Base-by-base conservation (phyloP, 2,329 filamentous ascomycete genomes). In the Diaporthe helianthi region DNA sequence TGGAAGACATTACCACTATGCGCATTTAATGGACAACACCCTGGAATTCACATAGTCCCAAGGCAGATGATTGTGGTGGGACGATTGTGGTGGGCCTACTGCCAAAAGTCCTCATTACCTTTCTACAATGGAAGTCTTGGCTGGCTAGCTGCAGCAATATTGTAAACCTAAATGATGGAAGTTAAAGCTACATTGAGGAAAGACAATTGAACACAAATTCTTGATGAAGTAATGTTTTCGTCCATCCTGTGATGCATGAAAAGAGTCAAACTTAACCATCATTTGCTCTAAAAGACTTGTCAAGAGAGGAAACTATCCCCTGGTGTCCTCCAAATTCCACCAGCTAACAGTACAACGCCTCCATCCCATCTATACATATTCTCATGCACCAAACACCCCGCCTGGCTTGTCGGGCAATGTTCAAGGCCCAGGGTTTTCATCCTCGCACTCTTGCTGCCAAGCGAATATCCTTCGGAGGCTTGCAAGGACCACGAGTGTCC, bases 361-460 rank as follows among this genome's bases (percentile, higher is more conserved):
- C 19, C 54, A 19, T 53, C 53, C 46, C 58, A 41, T 69, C 63
- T 51, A 47, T 33, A 52, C 47, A 47, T 52, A 17, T 52, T n/a
- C 33, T 24, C 19, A 60, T 31, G 33, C 38, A 41, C 49, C 54
- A 54, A 55, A 29, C n/a, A 26, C 26, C n/a, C 31, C 15, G 46
- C n/a, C 26, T 17, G 29, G 54, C 31, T 49, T 74, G 58, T 73
- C 73, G 73, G 73, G 73, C 73, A 69, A 74, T 72, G 68, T 71
- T 54, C 44, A 63, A 72, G 61, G 69, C 71, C 66, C 64, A 65
- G 55, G 26, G 41, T 31, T 49, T 22, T 54, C 36, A 17, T 33
- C 26, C 58, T 51, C 44, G 46, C 38, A 36, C 38, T 46, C 38
- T 29, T 19, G 19, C 26, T 54, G 53, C 19, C 49, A 36, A 51